Conservation (phyloP, 345 rosid species). For the Abelmoschus esculentus region DNA sequence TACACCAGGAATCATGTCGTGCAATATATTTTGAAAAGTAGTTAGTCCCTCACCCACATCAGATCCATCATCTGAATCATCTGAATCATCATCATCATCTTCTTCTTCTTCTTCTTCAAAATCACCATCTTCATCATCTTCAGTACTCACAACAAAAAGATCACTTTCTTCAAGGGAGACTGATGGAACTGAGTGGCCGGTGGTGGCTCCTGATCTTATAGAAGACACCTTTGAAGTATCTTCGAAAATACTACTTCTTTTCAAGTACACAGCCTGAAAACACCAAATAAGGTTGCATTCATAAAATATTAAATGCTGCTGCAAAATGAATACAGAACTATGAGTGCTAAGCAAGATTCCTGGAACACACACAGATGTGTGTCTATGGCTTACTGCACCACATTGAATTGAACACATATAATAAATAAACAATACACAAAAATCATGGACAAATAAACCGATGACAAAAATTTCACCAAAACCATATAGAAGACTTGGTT, state of each 20-base stretch:
- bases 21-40: conserved; percentile 63
- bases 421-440: not conserved
- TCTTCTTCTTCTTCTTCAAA: conserved; percentile 50
- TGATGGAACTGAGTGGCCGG: conserved; percentile 32
- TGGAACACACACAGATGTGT: not conserved
- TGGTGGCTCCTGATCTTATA: conserved; percentile 29
- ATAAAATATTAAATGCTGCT: not conserved
- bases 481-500: not conserved
- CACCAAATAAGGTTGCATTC: conserved; percentile 8
- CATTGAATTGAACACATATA: not conserved
- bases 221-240: conserved; percentile 39
- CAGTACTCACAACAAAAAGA: conserved; percentile 42
- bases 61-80: conserved; percentile 41
- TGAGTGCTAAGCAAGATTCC: not conserved
- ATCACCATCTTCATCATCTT: conserved; percentile 53
- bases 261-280: conserved; percentile 74
- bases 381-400: not conserved
- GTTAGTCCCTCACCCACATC: conserved; percentile 64
- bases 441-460: not conserved
- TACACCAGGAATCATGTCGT: conserved; percentile 83
- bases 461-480: not conserved
- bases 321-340: not conserved
- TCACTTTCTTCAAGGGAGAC: conserved; percentile 50
- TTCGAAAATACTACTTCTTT: conserved; percentile 40
- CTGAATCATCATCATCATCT: conserved; percentile 45